Base-by-base conservation (phyloP, 2,329 filamentous ascomycete species). In the Stachybotrys echinatus region DNA sequence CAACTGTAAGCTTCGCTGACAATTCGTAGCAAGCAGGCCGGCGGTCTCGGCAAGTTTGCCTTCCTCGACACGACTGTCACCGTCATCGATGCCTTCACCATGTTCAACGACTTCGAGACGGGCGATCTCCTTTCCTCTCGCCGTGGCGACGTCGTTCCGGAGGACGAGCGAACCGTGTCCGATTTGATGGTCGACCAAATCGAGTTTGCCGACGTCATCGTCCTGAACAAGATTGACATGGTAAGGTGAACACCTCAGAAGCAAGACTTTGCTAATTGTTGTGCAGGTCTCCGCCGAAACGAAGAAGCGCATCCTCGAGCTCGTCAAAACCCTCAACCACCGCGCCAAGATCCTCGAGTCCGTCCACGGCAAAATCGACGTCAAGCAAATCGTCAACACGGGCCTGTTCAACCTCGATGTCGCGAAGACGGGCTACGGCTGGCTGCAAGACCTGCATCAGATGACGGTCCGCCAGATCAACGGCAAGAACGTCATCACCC, bases 181-280 rank as follows among this genome's bases (percentile, higher is more conserved):
- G 85, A 89, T 55, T 74, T 90, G 0, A 87, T 89, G 76, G 84
- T 88, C 0, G 86, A 89, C 56, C 86, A 89, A 59, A 87, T 89
- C 52, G 87, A 90, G 65, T 90, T 90, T 57, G 85, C 86, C 0
- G 85, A 89, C 55, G 84, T 89, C 6, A 76, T 89, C 14, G 74
- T 89, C 4, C 67, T 89, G 19, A 89, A 89, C 67, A 89, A 89
- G 64, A 71, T 79, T 6, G 84, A 88, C 52, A 79, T 82, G 52
- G 81, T 87, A 14, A n/a, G 19, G 61, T 44, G n/a, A 12, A 34
- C 10, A 1, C 19, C 4, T 27, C 12, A 12, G 5, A 12, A 20
- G 17, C 5, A 6, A 31, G 37, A 14, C 2, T 23, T 49, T 6
- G 45, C 23, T 6, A n/a, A n/a, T n/a, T n/a, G n/a, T 6, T 20